Base-by-base conservation (phyloP, 768 basidiomycete species). In the Pluteus cervinus region DNA sequence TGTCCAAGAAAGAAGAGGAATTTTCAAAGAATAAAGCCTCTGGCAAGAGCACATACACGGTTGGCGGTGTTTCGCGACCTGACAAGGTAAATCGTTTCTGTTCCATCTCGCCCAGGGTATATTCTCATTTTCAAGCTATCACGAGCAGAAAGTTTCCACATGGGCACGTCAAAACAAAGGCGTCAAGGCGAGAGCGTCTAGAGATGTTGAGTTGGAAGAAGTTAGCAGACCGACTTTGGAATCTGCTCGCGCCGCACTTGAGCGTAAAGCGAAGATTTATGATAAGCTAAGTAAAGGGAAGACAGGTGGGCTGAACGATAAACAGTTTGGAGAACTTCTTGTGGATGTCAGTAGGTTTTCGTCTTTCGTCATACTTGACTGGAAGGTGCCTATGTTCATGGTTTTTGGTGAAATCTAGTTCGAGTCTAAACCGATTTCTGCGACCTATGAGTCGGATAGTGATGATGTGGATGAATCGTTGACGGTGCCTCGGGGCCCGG, bases 81-180 rank as follows among this genome's bases (percentile, higher is more conserved):
- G 82, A 76, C 60, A 89, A 89, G 71, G 88, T 84, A 43, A n/a
- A n/a, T n/a, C 17, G 61, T 32, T 8, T 12, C 28, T 35, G 16
- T 39, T 17, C 23, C 24, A 16, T 33, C 20, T 30, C 22, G 18
- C 30, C 10, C 8, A n/a, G n/a, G n/a, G n/a, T n/a, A n/a, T n/a
- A n/a, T n/a, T n/a, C n/a, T n/a, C n/a, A n/a, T n/a, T n/a, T n/a
- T n/a, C n/a, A n/a, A 24, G 21, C 17, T 39, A 8, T 18, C 15
- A 10, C 24, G 16, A 22, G 2, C 43, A 89, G 87, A 90, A 87
- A 69, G 72, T 79, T 3, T 81, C 80, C 1, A 64, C 77, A 60
- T 92, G 89, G 89, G 61, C 71, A 4, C 76, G 75, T 24, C 75
- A 77, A 35, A 90, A 90, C 50, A 81, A 79, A 54, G 88, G 86